Percentiles rank a stretch among this genome's conserved stretches.
These are phyloP conservation scores for Rhododendron henanense DNA, from an alignment of 148 eudicot genomes.

Conservation along the genomic window DNA sequence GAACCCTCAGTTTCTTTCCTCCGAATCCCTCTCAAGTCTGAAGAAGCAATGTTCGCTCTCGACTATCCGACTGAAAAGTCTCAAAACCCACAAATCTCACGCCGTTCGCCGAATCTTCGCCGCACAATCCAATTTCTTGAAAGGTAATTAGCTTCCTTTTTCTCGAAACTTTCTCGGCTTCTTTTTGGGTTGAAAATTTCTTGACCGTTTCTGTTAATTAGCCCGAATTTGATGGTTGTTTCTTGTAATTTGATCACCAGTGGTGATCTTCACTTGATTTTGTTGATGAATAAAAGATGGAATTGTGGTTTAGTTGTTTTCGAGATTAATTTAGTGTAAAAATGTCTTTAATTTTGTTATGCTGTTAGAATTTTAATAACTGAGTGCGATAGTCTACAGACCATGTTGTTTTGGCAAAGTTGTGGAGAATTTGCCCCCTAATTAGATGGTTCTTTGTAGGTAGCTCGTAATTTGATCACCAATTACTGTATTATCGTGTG, in stretches of 20 bases:
- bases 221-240: background rate
- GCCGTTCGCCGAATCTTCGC: slow-evolving; percentile 28
- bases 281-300: background rate
- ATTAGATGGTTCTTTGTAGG: background rate
- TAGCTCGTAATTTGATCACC: background rate
- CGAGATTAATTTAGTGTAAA: background rate
- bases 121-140: slow-evolving; percentile 59
- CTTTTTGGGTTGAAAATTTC: background rate
- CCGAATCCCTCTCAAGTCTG: slow-evolving; percentile 26
- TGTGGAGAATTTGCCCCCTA: background rate
- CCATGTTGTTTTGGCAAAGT: background rate
- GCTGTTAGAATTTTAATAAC: too few relatives aligned
- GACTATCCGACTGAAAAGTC: slow-evolving; percentile 27
- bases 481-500: too few relatives aligned
- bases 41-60: slow-evolving; percentile 23
- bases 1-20: slow-evolving; percentile 29
- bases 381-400: background rate
- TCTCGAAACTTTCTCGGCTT: background rate
- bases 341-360: background rate
- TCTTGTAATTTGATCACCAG: background rate
- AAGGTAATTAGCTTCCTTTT: slow-evolving; percentile 30
- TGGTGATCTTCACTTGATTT: background rate
- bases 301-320: background rate
- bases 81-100: slow-evolving; percentile 16
- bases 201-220: background rate